Percentiles rank a stretch among this genome's conserved stretches.
phyloP scores from a whole-genome alignment of 2,329 filamentous ascomycete genomes.

The Kalmusia sp. region DNA sequence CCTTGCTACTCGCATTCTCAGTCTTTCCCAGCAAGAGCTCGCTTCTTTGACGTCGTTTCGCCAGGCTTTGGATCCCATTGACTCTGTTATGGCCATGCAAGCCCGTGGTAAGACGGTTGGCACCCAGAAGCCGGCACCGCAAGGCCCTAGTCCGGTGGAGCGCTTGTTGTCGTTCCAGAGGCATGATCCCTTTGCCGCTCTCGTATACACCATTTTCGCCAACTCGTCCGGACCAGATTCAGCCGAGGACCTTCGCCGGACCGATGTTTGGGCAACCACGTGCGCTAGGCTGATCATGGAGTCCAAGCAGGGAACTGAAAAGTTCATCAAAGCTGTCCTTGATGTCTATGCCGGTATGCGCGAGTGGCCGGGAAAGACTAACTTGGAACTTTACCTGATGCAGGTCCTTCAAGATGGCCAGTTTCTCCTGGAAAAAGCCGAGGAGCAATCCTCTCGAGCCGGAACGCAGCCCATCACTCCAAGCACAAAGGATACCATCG shows the following conservation, averaged over 20 bases:
- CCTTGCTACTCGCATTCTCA: constrained; percentile 80
- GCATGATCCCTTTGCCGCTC: constrained; percentile 81
- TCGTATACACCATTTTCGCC: constrained; percentile 87
- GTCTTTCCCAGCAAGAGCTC: constrained; percentile 77
- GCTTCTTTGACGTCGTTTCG: constrained; percentile 79
- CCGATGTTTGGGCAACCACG: constrained; percentile 86
- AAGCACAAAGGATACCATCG: constrained; percentile 79
- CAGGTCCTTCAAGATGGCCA: constrained; percentile 91
- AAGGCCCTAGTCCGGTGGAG: constrained; percentile 73
- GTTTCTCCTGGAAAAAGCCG: constrained; percentile 85
- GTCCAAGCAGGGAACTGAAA: constrained; percentile 77
- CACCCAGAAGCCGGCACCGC: constrained; percentile 57
- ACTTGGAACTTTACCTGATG: constrained; percentile 94
- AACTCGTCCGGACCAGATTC: constrained; percentile 83
- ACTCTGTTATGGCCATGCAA: constrained; percentile 80
- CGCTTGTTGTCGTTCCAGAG: constrained; percentile 87
- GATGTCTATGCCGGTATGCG: constrained; percentile 87
- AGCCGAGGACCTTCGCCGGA: constrained; percentile 78
- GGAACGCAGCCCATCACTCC: constrained; percentile 75
- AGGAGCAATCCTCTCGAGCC: constrained; percentile 73
- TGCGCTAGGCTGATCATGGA: constrained; percentile 84
- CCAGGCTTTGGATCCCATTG: constrained; percentile 78
- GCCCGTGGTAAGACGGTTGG: constrained; percentile 58
- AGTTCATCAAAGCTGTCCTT: constrained; percentile 82
- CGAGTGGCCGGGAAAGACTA: constrained; percentile 87